These are phyloP conservation scores for Chrysochromulina parva DNA, from an alignment of 78 protist species.

Conservation along the genomic window DNA sequence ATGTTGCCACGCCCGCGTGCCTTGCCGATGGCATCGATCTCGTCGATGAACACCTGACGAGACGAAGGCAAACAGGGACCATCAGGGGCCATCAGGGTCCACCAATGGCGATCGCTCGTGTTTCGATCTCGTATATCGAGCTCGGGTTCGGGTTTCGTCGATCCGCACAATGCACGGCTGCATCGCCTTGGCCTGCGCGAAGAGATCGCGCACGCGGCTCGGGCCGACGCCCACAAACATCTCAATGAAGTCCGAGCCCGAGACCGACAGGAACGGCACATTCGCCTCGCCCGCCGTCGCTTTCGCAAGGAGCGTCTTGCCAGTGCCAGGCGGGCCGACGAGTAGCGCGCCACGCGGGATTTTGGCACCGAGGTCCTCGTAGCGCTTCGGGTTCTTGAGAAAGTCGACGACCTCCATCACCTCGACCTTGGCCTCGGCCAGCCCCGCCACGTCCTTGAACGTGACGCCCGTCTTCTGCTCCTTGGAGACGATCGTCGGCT, in stretches of 20 bases:
- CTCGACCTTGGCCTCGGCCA: constrained; percentile 57
- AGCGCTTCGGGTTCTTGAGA: constrained; percentile 83
- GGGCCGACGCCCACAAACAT: constrained; percentile 88
- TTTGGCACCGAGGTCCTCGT: constrained; percentile 49
- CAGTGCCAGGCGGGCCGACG: constrained; percentile 95
- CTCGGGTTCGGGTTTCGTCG: too few species aligned
- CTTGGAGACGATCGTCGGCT: constrained; percentile 30
- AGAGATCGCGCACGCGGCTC: constrained; percentile 69
- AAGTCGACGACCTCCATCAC: constrained; percentile 78
- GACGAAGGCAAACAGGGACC: too few species aligned
- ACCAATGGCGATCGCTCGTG: too few species aligned
- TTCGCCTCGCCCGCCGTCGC: constrained; percentile 95
- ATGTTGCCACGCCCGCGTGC: constrained; percentile 39
- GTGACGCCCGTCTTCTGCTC: constrained; percentile 8
- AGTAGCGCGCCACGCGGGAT: constrained; percentile 80
- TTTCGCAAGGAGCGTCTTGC: constrained; percentile 92
- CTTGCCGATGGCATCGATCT: constrained; percentile 90
- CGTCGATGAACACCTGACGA: constrained; percentile 82
- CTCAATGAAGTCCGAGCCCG: constrained; percentile 32
- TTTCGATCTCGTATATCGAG: too few species aligned
- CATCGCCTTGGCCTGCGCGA: constrained; percentile 79
- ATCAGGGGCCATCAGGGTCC: too few species aligned
- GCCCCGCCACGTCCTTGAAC: constrained; percentile 59
- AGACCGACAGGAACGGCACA: constrained; percentile 75
- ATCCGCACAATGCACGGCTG: constrained; percentile 83